Evolutionary conservation across 75 land plant genomes (phyloP).

Genomic region (Picea glauca): DNA sequence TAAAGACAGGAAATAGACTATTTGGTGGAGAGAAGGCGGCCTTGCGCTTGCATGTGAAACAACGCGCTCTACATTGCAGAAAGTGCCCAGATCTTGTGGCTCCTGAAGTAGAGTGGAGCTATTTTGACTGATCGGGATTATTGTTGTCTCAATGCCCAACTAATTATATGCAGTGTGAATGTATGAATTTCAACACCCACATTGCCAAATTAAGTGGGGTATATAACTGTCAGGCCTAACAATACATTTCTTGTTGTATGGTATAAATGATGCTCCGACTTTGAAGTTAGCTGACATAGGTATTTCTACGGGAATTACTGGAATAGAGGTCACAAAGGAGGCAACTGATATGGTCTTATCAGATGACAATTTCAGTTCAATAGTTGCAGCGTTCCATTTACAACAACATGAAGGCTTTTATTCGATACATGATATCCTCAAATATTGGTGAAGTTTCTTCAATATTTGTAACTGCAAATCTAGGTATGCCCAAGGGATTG

Average conservation of each 20-base stretch:
- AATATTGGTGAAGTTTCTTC: constrained; percentile 42
- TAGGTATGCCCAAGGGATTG: constrained; percentile 39
- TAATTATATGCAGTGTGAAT: no score
- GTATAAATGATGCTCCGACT: constrained; percentile 98
- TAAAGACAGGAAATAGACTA: no score
- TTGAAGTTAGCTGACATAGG: constrained; percentile 67
- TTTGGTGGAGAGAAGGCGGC: no score
- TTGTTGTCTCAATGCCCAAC: no score
- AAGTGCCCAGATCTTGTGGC: no score
- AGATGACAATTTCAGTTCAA: constrained; percentile 90
- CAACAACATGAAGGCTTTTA: constrained; percentile 45
- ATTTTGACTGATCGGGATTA: no score
- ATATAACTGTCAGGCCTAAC: no score
- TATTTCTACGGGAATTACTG: constrained; percentile 51
- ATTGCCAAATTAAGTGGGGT: no score
- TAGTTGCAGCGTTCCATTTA: constrained; percentile 59
- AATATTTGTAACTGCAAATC: constrained; percentile 36
- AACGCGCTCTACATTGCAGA: no score
- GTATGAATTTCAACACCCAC: no score
- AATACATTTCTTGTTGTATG: constrained; percentile 26
- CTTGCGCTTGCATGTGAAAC: no score
- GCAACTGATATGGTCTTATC: constrained; percentile 89
- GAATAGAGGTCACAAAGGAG: constrained; percentile 82
- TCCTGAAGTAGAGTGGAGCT: no score
- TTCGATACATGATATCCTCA: constrained; percentile 42